Evolutionary conservation across 352 stramenopile species (phyloP).

Genomic region (Phytophthora citrophthora): DNA sequence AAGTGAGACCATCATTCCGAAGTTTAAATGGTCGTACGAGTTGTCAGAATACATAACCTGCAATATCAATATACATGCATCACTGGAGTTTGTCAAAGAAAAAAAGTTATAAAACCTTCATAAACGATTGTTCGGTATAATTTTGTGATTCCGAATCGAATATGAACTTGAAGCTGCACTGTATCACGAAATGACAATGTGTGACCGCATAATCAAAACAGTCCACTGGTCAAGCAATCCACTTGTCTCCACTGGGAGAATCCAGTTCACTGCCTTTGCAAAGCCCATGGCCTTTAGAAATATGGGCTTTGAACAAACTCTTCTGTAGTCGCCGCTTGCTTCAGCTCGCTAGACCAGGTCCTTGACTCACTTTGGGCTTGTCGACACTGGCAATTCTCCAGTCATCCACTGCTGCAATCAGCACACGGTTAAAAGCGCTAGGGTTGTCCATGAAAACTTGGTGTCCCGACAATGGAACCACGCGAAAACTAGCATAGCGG

Average conservation of each 20-base stretch:
- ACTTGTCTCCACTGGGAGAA: background rate
- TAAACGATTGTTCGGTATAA: background rate
- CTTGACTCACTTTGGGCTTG: background rate
- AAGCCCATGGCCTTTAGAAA: background rate
- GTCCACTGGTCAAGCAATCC: conserved; percentile 6
- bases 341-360: background rate
- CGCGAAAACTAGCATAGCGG: conserved; percentile 56
- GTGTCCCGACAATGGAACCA: conserved; percentile 64
- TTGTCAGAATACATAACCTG: background rate
- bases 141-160: too few relatives aligned
- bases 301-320: background rate
- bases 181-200: background rate
- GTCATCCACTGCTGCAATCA: conserved; percentile 41
- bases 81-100: too few relatives aligned
- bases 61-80: background rate
- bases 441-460: conserved; percentile 85
- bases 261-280: background rate
- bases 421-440: conserved; percentile 60
- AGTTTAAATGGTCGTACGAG: background rate
- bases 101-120: background rate
- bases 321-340: background rate
- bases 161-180: too few relatives aligned
- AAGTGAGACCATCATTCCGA: conserved; percentile 14
- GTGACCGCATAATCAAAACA: conserved; percentile 2
- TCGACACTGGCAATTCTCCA: conserved; percentile 15